These are phyloP conservation scores for Zymoseptoria crescenta DNA, from an alignment of 2,329 filamentous ascomycete species.

Conservation along the genomic window DNA sequence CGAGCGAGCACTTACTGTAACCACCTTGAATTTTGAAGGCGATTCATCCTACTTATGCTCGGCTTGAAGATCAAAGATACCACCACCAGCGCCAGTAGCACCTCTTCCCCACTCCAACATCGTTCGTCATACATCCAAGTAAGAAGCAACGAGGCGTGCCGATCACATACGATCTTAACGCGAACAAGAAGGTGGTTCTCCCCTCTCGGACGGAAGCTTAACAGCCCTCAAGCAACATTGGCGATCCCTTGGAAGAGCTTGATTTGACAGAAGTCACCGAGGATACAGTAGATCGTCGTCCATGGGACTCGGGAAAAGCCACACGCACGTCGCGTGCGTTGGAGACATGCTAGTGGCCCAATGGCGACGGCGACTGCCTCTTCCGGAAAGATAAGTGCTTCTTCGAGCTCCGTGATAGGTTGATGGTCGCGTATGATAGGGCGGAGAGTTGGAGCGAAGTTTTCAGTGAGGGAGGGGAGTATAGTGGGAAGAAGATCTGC, in stretches of 20 bases:
- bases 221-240: not conserved
- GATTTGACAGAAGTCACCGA: not conserved
- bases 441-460: not conserved
- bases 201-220: not conserved
- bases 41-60: not conserved
- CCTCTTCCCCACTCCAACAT: not conserved
- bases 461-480: not conserved
- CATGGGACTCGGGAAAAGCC: not conserved
- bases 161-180: not conserved
- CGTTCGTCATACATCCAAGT: not conserved
- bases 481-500: not conserved
- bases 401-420: not conserved
- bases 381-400: not conserved
- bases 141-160: not conserved
- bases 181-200: not conserved
- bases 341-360: not conserved
- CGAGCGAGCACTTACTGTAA: not conserved
- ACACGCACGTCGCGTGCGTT: not conserved
- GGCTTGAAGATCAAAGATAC: not conserved
- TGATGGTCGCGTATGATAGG: not conserved
- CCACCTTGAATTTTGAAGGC: not conserved
- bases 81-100: not conserved
- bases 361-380: not conserved
- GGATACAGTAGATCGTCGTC: not conserved
- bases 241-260: not conserved